Evolutionary conservation across 73 alveolate species (phyloP).

Genomic region (Symbiodinium pilosum): DNA sequence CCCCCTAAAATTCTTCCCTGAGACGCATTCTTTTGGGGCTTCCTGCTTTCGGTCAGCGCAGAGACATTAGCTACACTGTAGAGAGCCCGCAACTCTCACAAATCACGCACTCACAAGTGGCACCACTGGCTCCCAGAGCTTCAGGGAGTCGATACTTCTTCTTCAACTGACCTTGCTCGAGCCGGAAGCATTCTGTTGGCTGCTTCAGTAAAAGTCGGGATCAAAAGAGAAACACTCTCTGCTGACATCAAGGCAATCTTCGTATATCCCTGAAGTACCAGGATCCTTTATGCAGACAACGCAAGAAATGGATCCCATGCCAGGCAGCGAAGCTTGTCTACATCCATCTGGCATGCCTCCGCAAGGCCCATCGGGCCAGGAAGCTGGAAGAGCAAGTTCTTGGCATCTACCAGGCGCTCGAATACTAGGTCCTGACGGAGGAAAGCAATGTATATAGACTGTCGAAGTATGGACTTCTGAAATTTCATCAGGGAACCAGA

Average conservation of each 20-base stretch:
- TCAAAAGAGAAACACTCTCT: no score
- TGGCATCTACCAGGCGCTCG: constrained; percentile 28
- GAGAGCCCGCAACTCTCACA: constrained; percentile 63
- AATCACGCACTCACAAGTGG: constrained; percentile 41
- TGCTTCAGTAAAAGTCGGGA: no score
- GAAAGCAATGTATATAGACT: no score
- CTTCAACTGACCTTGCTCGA: constrained; percentile 50
- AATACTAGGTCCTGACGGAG: constrained; percentile 51
- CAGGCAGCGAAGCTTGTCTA: constrained; percentile 32
- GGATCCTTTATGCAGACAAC: no score
- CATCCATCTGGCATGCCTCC: constrained; percentile 65
- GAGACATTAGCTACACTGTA: background rate
- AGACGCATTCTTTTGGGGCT: background rate
- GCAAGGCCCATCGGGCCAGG: background rate
- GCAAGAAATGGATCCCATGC: no score
- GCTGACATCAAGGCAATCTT: no score
- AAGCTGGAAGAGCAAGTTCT: constrained; percentile 32
- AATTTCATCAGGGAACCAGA: no score
- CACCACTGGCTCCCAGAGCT: background rate
- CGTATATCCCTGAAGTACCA: no score
- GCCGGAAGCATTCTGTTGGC: no score
- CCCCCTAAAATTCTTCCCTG: background rate
- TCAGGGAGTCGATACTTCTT: constrained; percentile 35
- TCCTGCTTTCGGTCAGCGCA: background rate
- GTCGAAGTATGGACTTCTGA: no score